phyloP scores from a whole-genome alignment of 2,329 filamentous ascomycete genomes.

The Sporothrix euskadiensis region DNA sequence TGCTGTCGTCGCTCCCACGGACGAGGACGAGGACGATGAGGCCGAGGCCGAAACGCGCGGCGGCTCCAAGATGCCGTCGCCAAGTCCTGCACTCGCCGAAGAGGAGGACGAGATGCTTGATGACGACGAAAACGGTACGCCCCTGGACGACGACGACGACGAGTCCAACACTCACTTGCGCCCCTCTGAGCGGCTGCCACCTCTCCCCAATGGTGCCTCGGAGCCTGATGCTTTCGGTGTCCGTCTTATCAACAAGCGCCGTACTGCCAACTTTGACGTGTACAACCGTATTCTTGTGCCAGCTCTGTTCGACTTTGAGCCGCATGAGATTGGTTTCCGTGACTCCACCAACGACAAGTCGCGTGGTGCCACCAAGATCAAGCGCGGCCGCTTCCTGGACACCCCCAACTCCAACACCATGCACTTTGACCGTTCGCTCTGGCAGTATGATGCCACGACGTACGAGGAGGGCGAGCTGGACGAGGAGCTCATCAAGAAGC shows the following conservation, averaged over 20 bases:
- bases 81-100: conserved; percentile 23
- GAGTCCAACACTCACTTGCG: conserved; percentile 33
- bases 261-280: conserved; percentile 43
- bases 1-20: conserved; percentile 36
- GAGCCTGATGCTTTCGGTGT: conserved; percentile 56
- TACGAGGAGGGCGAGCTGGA: conserved; percentile 54
- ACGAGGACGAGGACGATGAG: conserved; percentile 35
- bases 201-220: conserved; percentile 44
- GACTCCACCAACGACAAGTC: conserved; percentile 59
- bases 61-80: conserved; percentile 27
- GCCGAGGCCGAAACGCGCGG: conserved; percentile 13
- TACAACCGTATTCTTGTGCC: conserved; percentile 59
- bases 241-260: conserved; percentile 47
- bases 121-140: conserved; percentile 26
- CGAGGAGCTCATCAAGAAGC: conserved; percentile 50
- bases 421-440: conserved; percentile 57
- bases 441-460: conserved; percentile 54
- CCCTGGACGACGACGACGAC: conserved; percentile 31
- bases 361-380: conserved; percentile 54
- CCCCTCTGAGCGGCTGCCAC: conserved; percentile 31
- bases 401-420: conserved; percentile 56
- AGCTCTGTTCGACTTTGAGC: conserved; percentile 50
- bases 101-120: conserved; percentile 29
- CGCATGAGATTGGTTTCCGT: conserved; percentile 60
- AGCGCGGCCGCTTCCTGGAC: conserved; percentile 56